Percentiles rank a stretch among this genome's conserved stretches.
Conservation (phyloP, 2,329 filamentous ascomycete genomes). For the Aspergillus cejpii region DNA sequence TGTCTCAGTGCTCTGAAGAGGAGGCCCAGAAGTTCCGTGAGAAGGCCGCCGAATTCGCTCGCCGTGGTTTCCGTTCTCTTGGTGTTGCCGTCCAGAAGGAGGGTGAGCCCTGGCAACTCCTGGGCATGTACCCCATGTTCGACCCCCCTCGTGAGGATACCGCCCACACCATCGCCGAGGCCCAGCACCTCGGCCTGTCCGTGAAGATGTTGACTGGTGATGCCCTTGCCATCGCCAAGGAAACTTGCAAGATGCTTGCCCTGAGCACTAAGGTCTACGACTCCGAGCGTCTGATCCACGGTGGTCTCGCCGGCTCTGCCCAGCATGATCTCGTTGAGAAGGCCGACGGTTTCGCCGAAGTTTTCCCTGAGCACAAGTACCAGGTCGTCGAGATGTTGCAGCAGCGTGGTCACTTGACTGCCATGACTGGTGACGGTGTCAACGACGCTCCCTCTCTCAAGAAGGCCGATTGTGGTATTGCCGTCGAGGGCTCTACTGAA, state of each 20-base stretch:
- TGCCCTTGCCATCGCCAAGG: conserved; percentile 71
- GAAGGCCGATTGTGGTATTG: conserved; percentile 68
- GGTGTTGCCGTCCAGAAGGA: conserved; percentile 74
- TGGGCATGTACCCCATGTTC: conserved; percentile 74
- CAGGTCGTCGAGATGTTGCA: conserved; percentile 70
- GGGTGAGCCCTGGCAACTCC: conserved; percentile 64
- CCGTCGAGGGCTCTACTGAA: conserved; percentile 65
- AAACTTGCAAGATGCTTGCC: conserved; percentile 75
- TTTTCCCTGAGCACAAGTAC: conserved; percentile 71
- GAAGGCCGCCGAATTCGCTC: conserved; percentile 68
- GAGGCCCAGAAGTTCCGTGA: conserved; percentile 61
- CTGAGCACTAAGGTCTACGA: conserved; percentile 76
- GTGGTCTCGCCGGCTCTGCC: conserved; percentile 64
- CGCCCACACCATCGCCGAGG: conserved; percentile 69
- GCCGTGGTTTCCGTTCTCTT: conserved; percentile 72
- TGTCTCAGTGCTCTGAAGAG: conserved; percentile 61
- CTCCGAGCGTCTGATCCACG: conserved; percentile 69
- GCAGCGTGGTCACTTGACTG: conserved; percentile 64
- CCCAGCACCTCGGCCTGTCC: conserved; percentile 66
- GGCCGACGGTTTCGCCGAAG: conserved; percentile 66
- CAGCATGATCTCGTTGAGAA: conserved; percentile 72
- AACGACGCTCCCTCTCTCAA: conserved; percentile 68
- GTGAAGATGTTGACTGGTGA: conserved; percentile 81
- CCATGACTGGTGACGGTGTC: conserved; percentile 71
- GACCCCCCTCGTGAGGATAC: conserved; percentile 73